Evolutionary conservation across 176 grass and related monocot species (phyloP).

Genomic region (Avena insularis): DNA sequence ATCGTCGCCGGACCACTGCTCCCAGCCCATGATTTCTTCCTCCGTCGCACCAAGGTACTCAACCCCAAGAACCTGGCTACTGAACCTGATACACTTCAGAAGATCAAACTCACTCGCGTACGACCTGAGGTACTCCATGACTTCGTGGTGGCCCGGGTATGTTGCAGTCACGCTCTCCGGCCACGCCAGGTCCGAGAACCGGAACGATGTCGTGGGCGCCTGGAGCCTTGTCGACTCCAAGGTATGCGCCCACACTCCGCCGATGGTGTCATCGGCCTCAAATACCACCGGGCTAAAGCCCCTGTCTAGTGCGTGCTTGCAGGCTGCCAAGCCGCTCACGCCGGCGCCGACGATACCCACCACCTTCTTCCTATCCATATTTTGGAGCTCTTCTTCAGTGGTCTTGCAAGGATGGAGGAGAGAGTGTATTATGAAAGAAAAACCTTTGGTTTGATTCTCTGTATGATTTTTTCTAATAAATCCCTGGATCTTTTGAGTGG

Average conservation of each 20-base stretch:
- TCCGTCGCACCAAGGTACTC: constrained; percentile 64
- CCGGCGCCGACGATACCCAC: constrained; percentile 81
- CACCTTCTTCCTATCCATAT: constrained; percentile 66
- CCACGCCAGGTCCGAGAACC: constrained; percentile 80
- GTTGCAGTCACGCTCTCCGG: constrained; percentile 51
- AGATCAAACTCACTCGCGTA: constrained; percentile 68
- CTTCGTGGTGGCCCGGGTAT: constrained; percentile 59
- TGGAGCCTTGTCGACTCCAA: constrained; percentile 80
- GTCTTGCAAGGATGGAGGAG: constrained; percentile 11
- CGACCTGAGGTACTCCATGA: constrained; percentile 74
- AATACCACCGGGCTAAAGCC: constrained; percentile 73
- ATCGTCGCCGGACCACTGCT: constrained; percentile 72
- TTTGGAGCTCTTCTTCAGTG: not conserved
- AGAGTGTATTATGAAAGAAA: constrained; percentile 10
- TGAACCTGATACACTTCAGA: constrained; percentile 72
- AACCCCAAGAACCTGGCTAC: constrained; percentile 63
- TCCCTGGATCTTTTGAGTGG: not conserved
- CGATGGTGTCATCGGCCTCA: constrained; percentile 62
- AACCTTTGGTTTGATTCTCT: constrained; percentile 3
- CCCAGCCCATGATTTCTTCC: constrained; percentile 73
- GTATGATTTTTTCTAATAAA: constrained; percentile 30
- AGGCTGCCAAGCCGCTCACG: constrained; percentile 83
- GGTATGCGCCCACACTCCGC: constrained; percentile 79
- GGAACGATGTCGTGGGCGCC: constrained; percentile 51
- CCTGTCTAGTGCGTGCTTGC: constrained; percentile 74